Percentiles rank a stretch among this genome's conserved stretches.
These are phyloP conservation scores for Metschnikowia cubensis DNA, from an alignment of 805 yeast genomes.

Conservation along the genomic window DNA sequence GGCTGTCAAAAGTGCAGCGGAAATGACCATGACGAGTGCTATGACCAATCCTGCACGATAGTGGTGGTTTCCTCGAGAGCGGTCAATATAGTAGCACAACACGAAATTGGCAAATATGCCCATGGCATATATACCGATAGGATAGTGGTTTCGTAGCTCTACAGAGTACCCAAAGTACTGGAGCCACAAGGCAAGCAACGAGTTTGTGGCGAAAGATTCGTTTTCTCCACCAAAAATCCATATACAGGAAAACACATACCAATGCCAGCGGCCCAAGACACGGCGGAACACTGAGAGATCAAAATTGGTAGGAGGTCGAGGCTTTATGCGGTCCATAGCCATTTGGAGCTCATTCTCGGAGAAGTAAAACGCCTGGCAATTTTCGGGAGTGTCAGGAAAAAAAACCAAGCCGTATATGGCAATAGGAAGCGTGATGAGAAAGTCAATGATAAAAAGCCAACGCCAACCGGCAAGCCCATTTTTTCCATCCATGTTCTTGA, in stretches of 20 bases:
- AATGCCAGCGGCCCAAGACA: constrained; percentile 50
- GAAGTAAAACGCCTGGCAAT: constrained; percentile 33
- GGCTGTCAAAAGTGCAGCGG: constrained; percentile 45
- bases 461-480: constrained; percentile 60
- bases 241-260: constrained; percentile 49
- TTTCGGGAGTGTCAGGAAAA: constrained; percentile 58
- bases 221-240: constrained; percentile 52
- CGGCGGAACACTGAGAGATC: constrained; percentile 32
- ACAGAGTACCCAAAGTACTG: constrained; percentile 38
- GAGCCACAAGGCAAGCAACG: constrained; percentile 48
- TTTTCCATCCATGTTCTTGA: constrained; percentile 41
- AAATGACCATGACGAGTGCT: constrained; percentile 38
- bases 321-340: constrained; percentile 10
- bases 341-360: constrained; percentile 22
- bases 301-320: constrained; percentile 7
- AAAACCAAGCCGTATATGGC: constrained; percentile 52
- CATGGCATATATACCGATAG: constrained; percentile 53
- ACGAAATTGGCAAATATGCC: constrained; percentile 45
- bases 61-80: constrained; percentile 29
- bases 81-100: constrained; percentile 43
- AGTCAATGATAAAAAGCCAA: constrained; percentile 65
- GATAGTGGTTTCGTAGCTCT: constrained; percentile 46
- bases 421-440: constrained; percentile 54
- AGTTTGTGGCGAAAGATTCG: constrained; percentile 43
- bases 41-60: constrained; percentile 49